Conservation (phyloP, 1,139 yeast genomes). For the Pichia sp. region DNA sequence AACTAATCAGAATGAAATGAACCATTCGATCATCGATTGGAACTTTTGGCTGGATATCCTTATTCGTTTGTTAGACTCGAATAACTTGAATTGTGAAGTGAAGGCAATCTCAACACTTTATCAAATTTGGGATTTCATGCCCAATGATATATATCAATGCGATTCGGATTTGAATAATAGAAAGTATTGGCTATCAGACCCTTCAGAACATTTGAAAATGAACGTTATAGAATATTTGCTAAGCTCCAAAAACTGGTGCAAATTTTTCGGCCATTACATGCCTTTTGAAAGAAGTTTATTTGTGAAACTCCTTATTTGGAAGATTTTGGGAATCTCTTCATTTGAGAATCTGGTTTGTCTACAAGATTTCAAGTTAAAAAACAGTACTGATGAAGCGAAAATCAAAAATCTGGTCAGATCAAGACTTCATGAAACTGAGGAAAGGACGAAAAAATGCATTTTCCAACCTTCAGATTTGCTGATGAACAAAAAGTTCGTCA, state of each 20-base stretch:
- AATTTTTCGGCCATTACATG: slow-evolving; percentile 72
- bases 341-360: slow-evolving; percentile 10
- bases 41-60: slow-evolving; percentile 67
- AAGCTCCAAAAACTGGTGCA: slow-evolving; percentile 45
- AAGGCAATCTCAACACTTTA: slow-evolving; percentile 64
- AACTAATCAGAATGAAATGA: slow-evolving; percentile 7
- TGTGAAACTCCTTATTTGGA: slow-evolving; percentile 64
- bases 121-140: slow-evolving; percentile 73
- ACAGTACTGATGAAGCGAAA: slow-evolving; percentile 4
- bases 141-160: slow-evolving; percentile 33
- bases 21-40: slow-evolving; percentile 50
- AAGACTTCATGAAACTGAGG: slow-evolving; percentile 19
- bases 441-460: slow-evolving; percentile 21
- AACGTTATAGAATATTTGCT: slow-evolving; percentile 55
- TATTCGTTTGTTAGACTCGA: slow-evolving; percentile 55
- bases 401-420: slow-evolving; percentile 13
- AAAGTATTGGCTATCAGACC: slow-evolving; percentile 31
- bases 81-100: slow-evolving; percentile 58
- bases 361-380: slow-evolving; percentile 7
- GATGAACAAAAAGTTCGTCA: slow-evolving; percentile 46
- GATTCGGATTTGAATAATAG: slow-evolving; percentile 1
- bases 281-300: slow-evolving; percentile 72
- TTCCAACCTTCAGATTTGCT: slow-evolving; percentile 49
- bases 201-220: slow-evolving; percentile 40
- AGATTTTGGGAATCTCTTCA: slow-evolving; percentile 35